Evolutionary conservation across 768 basidiomycete species (phyloP), one percentile per base, ranked within the genome.

Genomic region (Pleurotus platypus): DNA sequence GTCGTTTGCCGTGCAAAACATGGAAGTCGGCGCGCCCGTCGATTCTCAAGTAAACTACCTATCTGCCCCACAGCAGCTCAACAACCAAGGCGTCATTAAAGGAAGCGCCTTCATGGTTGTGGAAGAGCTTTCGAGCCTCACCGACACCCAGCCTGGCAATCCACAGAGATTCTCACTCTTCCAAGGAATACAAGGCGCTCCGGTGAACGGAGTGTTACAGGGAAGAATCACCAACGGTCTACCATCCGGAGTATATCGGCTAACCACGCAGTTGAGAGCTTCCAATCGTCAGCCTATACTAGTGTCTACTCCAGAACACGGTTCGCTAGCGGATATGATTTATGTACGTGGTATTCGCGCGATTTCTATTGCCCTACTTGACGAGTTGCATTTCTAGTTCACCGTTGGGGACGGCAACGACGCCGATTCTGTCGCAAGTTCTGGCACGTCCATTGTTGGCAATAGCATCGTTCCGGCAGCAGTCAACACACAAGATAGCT

Each of bases 41-140:
- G 82, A 84, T 62, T 77, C 82, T 0, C 66, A 79, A 59, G 64
- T 71, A 50, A 81, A 76, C 60, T 84, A 81, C 68, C 85, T 81
- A 58, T 71, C 76, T 35, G 86, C 80, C 18, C 85, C 82, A 37
- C 83, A 84, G 64, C 76, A 79, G 53, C 64, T 84, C 20, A 78
- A 85, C 64, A 64, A 22, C 0, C 65, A 73, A 45, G 85, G 85
- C 5, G 69, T 75, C 54, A 79, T 87, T 64, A 69, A 78, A 56
- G 84, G 81, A 1, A 80, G 83, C 69, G 81, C 79, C 3, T 85
- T 87, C 65, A 71, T 85, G 62, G 82, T 83, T 60, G 71, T 85
- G 55, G 80, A 87, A 69, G 46, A 58, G 39, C 68, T 86, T 56
- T 68, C 67, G 20, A 64, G 78, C 37, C 69, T 79, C 22, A 67